Conservation (phyloP, 176 grass and related monocot genomes). For the Thinopyrum elongatum region DNA sequence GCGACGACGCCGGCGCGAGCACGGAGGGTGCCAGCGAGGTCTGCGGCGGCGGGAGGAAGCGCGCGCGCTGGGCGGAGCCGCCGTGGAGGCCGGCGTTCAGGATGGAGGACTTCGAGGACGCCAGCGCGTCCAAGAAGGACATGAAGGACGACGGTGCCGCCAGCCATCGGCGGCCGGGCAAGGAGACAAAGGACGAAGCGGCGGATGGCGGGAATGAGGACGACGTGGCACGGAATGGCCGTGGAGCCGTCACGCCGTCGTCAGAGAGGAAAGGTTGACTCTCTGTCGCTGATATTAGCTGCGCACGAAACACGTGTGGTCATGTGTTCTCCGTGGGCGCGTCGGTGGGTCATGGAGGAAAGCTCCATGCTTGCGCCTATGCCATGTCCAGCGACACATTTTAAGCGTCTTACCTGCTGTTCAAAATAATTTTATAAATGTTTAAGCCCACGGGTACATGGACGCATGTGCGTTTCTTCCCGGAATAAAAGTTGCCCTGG, state of each 20-base stretch:
- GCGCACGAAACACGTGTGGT: not conserved
- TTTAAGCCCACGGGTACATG: not conserved
- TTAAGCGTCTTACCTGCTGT: not conserved
- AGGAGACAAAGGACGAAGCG: not conserved
- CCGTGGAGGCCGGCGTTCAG: slow-evolving; percentile 33
- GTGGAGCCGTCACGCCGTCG: not conserved
- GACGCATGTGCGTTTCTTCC: not conserved
- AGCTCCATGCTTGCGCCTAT: too few relatives aligned
- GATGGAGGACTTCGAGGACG: slow-evolving; percentile 41
- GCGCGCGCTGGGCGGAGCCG: not conserved
- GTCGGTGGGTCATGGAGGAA: not conserved
- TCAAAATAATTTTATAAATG: not conserved
- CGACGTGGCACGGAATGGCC: not conserved
- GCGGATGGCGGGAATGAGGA: not conserved
- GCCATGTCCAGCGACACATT: not conserved
- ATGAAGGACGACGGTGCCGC: not conserved
- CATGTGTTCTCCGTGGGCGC: not conserved
- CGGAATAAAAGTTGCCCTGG: not conserved
- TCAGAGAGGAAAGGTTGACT: not conserved
- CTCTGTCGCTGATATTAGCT: not conserved
- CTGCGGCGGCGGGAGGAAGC: not conserved
- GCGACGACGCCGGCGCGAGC: not conserved
- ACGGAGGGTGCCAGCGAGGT: not conserved
- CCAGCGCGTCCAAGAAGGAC: not conserved
- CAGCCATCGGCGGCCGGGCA: not conserved